A percentile compares a stretch with the other conserved stretches of the same genome.
Conservation (phyloP, 768 basidiomycete species). For the Boletus insuetus region DNA sequence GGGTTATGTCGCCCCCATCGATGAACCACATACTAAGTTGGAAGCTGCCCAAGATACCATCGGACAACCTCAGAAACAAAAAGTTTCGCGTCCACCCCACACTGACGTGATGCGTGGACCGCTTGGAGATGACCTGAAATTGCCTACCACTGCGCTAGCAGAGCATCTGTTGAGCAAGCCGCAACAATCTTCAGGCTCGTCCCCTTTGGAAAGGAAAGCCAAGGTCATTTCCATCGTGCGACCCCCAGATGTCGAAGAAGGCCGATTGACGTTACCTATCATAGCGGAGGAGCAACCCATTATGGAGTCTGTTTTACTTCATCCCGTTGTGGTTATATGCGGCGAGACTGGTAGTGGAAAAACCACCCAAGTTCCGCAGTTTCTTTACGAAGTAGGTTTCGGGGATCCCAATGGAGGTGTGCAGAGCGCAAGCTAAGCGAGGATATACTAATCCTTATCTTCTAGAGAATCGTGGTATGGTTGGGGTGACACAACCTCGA, state of each 20-base stretch:
- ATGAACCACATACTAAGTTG: conserved; percentile 13
- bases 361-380: conserved; percentile 97
- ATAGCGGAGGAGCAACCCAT: conserved; percentile 92
- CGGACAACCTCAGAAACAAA: conserved; percentile 42
- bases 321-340: conserved; percentile 70
- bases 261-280: conserved; percentile 80
- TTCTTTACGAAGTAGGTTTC: conserved; percentile 96
- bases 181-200: background rate
- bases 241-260: conserved; percentile 68
- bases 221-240: conserved; percentile 59
- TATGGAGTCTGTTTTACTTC: conserved; percentile 85
- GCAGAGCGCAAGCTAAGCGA: conserved; percentile 15
- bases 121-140: conserved; percentile 64
- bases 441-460: conserved; percentile 3
- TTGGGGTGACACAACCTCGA: conserved; percentile 95
- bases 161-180: conserved; percentile 33
- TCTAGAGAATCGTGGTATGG: conserved; percentile 94
- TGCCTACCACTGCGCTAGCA: conserved; percentile 68
- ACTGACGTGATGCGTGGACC: conserved; percentile 68
- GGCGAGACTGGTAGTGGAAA: conserved; percentile 99
- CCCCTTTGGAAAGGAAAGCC: conserved; percentile 22
- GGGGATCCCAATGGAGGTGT: conserved; percentile 79
- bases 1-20: conserved; percentile 28
- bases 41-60: conserved; percentile 6
- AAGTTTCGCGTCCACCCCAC: conserved; percentile 31